phyloP scores from a whole-genome alignment of 129 eudicot species.

The Mikania micrantha region DNA sequence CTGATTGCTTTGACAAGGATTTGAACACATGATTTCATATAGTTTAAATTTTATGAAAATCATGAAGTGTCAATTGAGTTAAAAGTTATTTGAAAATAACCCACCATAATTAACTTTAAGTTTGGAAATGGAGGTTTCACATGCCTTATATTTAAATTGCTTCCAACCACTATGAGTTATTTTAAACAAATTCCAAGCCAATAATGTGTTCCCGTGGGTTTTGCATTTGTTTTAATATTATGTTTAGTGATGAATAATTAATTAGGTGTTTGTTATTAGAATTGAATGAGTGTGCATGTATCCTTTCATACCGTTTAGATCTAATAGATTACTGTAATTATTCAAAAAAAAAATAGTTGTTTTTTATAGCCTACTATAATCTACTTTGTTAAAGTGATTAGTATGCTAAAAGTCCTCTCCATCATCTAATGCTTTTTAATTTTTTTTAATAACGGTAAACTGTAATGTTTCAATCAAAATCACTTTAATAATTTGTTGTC shows the following conservation, averaged over 20 bases:
- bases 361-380: too few relatives aligned
- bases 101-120: not conserved
- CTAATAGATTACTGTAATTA: not conserved
- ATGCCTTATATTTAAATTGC: not conserved
- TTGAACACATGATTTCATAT: too few relatives aligned
- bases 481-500: slow-evolving; percentile 13
- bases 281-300: not conserved
- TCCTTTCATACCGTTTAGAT: not conserved
- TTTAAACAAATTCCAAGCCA: not conserved
- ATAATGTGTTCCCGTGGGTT: not conserved
- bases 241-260: too few relatives aligned
- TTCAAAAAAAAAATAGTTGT: slow-evolving; percentile 1
- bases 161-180: not conserved
- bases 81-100: not conserved
- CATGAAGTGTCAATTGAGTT: too few relatives aligned
- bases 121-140: not conserved
- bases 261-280: not conserved
- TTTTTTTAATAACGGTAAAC: slow-evolving; percentile 28
- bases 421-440: slow-evolving; percentile 15
- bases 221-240: too few relatives aligned
- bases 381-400: slow-evolving; percentile 22
- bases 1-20: too few relatives aligned
- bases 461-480: slow-evolving; percentile 22
- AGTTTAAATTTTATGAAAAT: too few relatives aligned
- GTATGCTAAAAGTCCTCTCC: slow-evolving; percentile 13